phyloP scores from a whole-genome alignment of 805 yeast genomes.

The Cyberlindnera xylosilytica region DNA sequence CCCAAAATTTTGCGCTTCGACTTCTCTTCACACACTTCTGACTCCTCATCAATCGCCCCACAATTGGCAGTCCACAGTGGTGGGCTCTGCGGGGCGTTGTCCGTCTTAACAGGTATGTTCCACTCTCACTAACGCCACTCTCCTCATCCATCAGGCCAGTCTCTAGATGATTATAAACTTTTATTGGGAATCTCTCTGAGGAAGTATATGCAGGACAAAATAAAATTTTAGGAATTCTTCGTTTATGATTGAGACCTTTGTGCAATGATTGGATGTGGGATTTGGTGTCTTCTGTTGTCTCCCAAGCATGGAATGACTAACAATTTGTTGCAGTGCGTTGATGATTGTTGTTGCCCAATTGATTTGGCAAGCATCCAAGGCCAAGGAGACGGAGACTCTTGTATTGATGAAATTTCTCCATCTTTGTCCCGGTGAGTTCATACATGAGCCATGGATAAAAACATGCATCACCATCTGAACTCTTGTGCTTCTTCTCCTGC shows the following conservation, averaged over 20 bases:
- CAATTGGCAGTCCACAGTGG: neutral
- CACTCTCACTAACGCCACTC: no score
- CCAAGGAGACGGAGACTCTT: neutral
- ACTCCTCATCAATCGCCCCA: neutral
- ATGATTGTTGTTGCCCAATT: no score
- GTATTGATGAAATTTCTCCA: slow-evolving; percentile 22
- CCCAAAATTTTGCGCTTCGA: neutral
- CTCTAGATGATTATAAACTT: slow-evolving; percentile 33
- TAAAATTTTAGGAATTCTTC: slow-evolving; percentile 67
- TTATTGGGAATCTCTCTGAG: slow-evolving; percentile 48
- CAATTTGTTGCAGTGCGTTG: slow-evolving; percentile 4
- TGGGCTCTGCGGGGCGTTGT: neutral
- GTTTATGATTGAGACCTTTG: slow-evolving; percentile 54
- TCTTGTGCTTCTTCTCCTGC: slow-evolving; percentile 1
- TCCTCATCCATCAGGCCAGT: no score
- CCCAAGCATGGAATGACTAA: slow-evolving; percentile 5
- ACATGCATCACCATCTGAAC: slow-evolving; percentile 99
- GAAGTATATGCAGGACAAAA: slow-evolving; percentile 75
- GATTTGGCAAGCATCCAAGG: no score
- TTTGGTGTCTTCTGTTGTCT: neutral
- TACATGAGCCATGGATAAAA: slow-evolving; percentile 74
- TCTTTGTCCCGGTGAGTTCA: slow-evolving; percentile 43
- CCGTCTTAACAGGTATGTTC: slow-evolving; percentile 4
- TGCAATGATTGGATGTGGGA: neutral
- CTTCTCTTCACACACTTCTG: neutral